Evolutionary conservation across 768 basidiomycete genomes (phyloP), one percentile per base, ranked within the genome.

Genomic region (Suillus spraguei): DNA sequence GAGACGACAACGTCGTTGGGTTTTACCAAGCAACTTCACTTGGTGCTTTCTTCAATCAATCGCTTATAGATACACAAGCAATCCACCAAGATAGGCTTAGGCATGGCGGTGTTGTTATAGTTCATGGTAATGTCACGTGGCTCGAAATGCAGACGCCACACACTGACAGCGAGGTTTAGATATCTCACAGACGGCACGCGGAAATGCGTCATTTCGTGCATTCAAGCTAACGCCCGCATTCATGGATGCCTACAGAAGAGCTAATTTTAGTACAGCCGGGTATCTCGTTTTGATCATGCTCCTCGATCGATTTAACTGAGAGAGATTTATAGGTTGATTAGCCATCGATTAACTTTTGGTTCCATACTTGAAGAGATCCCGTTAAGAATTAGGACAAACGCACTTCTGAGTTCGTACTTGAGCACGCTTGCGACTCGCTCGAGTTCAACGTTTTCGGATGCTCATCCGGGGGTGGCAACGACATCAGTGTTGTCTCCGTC

Each of bases 11-110:
- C 67, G 86, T 95, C 39, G 90, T 97, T 61, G 96, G 96, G 44
- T 94, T 97, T 76, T 98, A 98, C 79, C 94, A 97, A 72, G 91
- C 92, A 50, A 94, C 90, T 33, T 87, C 88, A 10, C 82, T 94
- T 44, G 93, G 93, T 49, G 91, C 92, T 5, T 94, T 95, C 74
- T 91, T 90, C 76, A 92, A 86, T 71, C 92, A 93, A 73, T 83
- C 85, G 9, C 74, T 95, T 56, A 81, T 95, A 54, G 92, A 95
- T 68, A 88, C 90, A 9, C 92, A 93, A 74, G 90, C 90, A 55
- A 85, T 92, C 67, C 92, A 94, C 74, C 90, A 92, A 72, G 91
- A 94, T 49, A 91, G 88, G 68, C 81, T 95, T 63, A 82, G 94
- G 70, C 92, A 95, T 70, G 93, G 93, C 38, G 94, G 94, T 33